These are phyloP conservation scores for Thraustochytrium sp. DNA, from an alignment of 352 stramenopile genomes.

Conservation along the genomic window DNA sequence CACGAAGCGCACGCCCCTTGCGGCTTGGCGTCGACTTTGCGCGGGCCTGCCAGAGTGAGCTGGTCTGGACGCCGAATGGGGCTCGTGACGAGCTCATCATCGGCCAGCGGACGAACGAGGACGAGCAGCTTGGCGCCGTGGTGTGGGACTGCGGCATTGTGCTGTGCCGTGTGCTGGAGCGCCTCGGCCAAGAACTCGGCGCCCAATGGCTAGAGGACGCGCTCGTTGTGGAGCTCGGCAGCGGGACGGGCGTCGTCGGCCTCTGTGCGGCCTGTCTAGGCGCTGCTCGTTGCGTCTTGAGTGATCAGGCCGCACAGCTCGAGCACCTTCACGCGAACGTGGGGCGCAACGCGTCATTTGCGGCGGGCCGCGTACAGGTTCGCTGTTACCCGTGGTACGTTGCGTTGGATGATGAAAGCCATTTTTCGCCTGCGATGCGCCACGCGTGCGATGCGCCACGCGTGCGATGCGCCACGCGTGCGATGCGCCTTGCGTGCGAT, in stretches of 20 bases:
- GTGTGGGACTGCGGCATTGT: constrained; percentile 29
- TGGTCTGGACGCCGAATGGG: not conserved
- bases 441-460: no score
- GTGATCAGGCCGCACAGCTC: not conserved
- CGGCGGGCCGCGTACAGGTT: not conserved
- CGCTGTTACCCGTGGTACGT: not conserved
- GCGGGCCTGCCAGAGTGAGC: not conserved
- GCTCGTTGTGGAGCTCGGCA: constrained; percentile 20
- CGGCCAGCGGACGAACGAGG: not conserved
- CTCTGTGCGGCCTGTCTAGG: not conserved
- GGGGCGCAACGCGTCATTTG: not conserved
- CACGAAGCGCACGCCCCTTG: not conserved
- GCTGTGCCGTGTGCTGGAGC: not conserved
- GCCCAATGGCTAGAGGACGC: not conserved
- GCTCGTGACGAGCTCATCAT: not conserved
- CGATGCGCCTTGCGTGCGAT: no score
- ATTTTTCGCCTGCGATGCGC: not conserved
- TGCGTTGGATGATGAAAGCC: not conserved
- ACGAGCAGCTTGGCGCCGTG: not conserved
- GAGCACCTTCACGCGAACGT: not conserved
- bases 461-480: no score
- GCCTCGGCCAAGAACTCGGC: not conserved
- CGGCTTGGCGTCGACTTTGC: constrained; percentile 24
- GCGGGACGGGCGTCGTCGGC: constrained; percentile 14
- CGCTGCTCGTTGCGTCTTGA: not conserved